Evolutionary conservation across 139 green algal species (phyloP).

Genomic region (Penium margaritaceum): DNA sequence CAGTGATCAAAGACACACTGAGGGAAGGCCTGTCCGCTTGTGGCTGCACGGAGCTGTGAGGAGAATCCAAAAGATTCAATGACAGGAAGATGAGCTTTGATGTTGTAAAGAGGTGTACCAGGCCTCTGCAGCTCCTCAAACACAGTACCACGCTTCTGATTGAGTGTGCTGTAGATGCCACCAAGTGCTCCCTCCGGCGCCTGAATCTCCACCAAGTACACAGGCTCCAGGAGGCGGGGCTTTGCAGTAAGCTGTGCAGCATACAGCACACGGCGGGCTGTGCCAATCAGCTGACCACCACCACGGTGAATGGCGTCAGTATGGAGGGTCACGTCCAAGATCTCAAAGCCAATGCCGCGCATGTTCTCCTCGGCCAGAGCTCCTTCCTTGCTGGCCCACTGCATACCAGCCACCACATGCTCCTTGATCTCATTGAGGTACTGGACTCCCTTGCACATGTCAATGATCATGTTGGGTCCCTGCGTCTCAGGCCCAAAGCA

Average conservation of each 20-base stretch:
- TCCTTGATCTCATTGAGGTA: conserved; percentile 99
- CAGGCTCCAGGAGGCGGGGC: conserved; percentile 86
- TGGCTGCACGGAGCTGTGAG: conserved; percentile 81
- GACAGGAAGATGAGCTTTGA: conserved; percentile 96
- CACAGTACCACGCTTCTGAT: conserved; percentile 97
- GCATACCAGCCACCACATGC: conserved; percentile 85
- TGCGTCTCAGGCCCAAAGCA: conserved; percentile 96
- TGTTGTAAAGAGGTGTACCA: conserved; percentile 97
- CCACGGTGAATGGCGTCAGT: conserved; percentile 96
- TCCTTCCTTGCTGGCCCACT: conserved; percentile 98
- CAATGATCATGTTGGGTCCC: conserved; percentile 91
- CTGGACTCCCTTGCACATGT: conserved; percentile 98
- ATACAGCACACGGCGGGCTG: conserved; percentile 85
- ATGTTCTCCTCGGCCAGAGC: conserved; percentile 98
- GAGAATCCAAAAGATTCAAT: conserved; percentile 99
- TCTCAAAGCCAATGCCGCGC: conserved; percentile 89
- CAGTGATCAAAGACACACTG: conserved; percentile 98
- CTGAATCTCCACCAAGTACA: conserved; percentile 99
- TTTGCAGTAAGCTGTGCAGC: conserved; percentile 79
- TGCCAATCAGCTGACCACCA: conserved; percentile 98
- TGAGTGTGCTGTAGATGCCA: conserved; percentile 91
- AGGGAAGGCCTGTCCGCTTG: conserved; percentile 93
- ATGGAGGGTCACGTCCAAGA: conserved; percentile 91
- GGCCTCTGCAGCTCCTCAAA: conserved; percentile 96
- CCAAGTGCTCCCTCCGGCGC: conserved; percentile 85